Conservation (phyloP, 306 rosid genomes). For the Gastrolobium bilobum region DNA sequence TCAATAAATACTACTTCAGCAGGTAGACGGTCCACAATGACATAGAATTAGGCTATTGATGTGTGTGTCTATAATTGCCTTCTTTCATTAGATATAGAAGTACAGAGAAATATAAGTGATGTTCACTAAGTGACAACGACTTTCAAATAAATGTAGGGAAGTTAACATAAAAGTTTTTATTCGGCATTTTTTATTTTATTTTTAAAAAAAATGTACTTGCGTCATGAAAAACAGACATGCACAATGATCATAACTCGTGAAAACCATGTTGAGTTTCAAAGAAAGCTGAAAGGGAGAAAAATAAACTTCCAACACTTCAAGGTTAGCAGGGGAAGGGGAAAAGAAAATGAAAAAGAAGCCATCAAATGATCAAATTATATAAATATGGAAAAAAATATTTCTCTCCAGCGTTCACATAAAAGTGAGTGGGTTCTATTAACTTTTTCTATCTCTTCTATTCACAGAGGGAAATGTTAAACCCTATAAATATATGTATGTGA, state of each 20-base stretch:
- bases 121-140: neutral
- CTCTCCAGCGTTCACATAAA: too few relatives aligned
- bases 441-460: too few relatives aligned
- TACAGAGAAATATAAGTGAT: neutral
- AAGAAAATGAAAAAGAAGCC: neutral
- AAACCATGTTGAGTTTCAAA: constrained; percentile 25
- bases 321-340: neutral
- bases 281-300: neutral
- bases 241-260: neutral
- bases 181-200: neutral
- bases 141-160: neutral
- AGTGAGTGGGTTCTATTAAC: too few relatives aligned
- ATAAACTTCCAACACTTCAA: neutral
- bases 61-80: neutral
- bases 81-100: neutral
- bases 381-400: too few relatives aligned
- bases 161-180: constrained; percentile 8
- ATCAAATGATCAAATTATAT: neutral
- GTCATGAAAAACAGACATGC: neutral
- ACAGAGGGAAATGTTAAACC: too few relatives aligned
- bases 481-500: too few relatives aligned
- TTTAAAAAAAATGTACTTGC: neutral
- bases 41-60: neutral
- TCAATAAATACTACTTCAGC: constrained; percentile 12
- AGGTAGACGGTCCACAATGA: constrained; percentile 7